Evolutionary conservation across 768 basidiomycete genomes (phyloP).

Genomic region (Tricholoma saponaceum): DNA sequence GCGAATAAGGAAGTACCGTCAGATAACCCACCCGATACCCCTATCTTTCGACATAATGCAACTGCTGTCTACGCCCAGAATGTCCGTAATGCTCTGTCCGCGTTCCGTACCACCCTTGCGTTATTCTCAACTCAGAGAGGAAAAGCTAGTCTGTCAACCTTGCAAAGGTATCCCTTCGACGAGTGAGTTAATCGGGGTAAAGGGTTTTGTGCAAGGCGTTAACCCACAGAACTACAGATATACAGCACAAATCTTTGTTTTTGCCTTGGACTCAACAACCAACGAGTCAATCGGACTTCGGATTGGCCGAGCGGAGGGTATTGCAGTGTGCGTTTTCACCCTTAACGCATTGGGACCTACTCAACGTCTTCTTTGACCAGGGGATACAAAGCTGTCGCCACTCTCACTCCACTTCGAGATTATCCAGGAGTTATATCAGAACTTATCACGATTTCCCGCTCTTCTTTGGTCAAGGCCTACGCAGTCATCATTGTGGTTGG

Average conservation of each 20-base stretch:
- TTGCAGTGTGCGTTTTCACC: background rate
- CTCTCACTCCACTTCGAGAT: background rate
- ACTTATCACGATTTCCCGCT: background rate
- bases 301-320: background rate
- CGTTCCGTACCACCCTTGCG: background rate
- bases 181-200: background rate
- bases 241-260: background rate
- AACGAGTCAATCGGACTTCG: background rate
- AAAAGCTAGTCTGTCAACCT: background rate
- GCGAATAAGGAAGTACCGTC: background rate
- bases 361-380: background rate
- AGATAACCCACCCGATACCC: background rate
- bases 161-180: background rate
- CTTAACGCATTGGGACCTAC: too few species aligned
- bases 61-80: background rate
- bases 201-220: background rate
- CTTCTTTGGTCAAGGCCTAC: background rate
- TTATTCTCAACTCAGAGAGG: background rate
- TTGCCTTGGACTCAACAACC: background rate
- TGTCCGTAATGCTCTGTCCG: background rate
- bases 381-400: background rate
- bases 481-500: background rate
- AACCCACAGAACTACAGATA: background rate
- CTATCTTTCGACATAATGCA: background rate
- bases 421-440: background rate